These are phyloP conservation scores for Leptographium flavum DNA, from an alignment of 2,329 filamentous ascomycete species.

Conservation along the genomic window DNA sequence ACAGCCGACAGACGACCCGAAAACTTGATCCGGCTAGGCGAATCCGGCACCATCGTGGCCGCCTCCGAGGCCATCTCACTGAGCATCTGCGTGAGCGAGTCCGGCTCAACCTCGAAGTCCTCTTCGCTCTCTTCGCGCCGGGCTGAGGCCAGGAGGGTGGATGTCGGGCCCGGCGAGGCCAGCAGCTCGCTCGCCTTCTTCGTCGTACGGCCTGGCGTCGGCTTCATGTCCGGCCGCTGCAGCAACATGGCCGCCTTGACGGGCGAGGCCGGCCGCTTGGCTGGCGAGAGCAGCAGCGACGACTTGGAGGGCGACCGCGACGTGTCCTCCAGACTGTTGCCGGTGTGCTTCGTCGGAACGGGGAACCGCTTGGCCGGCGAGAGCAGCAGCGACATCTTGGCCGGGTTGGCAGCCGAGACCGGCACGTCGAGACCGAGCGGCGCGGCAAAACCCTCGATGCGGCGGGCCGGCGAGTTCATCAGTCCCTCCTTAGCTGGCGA, in stretches of 20 bases:
- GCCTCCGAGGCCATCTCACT: constrained; percentile 9
- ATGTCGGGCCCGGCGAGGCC: neutral
- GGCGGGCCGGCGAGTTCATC: constrained; percentile 41
- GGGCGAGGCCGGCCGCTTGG: constrained; percentile 19
- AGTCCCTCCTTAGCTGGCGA: constrained; percentile 37
- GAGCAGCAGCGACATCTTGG: constrained; percentile 26
- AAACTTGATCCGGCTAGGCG: constrained; percentile 17
- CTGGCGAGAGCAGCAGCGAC: constrained; percentile 33
- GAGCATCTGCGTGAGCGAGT: constrained; percentile 10
- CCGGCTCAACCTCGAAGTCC: constrained; percentile 5
- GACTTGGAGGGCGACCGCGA: constrained; percentile 27
- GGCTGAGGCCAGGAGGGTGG: constrained; percentile 3
- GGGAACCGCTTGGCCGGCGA: constrained; percentile 37
- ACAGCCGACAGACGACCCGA: constrained; percentile 22
- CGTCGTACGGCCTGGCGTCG: neutral
- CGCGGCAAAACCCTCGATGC: constrained; percentile 28
- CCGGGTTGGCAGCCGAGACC: constrained; percentile 9
- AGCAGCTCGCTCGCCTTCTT: neutral
- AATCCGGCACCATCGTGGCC: constrained; percentile 11
- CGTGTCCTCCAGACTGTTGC: constrained; percentile 13
- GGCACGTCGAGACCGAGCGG: constrained; percentile 5
- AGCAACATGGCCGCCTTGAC: constrained; percentile 21
- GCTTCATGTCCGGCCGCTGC: constrained; percentile 14
- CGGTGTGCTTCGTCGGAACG: constrained; percentile 25
- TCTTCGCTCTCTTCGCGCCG: constrained; percentile 5